These are phyloP conservation scores for Sordariomycetes sp. DNA, from an alignment of 2,329 filamentous ascomycete genomes.

Conservation along the genomic window DNA sequence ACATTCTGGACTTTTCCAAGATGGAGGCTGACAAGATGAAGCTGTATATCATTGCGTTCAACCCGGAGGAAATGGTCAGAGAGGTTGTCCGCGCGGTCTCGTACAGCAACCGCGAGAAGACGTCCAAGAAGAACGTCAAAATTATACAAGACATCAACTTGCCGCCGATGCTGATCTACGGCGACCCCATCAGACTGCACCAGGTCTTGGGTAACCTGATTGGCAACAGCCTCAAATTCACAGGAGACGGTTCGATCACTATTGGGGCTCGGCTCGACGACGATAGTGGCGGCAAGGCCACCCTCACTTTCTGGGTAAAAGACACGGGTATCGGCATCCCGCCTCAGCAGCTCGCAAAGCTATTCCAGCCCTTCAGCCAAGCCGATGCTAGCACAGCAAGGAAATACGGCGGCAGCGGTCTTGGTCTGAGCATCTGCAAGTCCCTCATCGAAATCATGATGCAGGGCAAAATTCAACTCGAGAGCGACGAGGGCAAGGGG, in stretches of 20 bases:
- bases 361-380: conserved; percentile 90
- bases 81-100: conserved; percentile 58
- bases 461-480: conserved; percentile 74
- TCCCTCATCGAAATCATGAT: conserved; percentile 89
- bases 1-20: conserved; percentile 92
- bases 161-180: conserved; percentile 63
- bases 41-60: conserved; percentile 63
- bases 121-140: conserved; percentile 51
- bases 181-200: conserved; percentile 57
- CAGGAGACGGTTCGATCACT: conserved; percentile 75
- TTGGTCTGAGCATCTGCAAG: conserved; percentile 90
- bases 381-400: conserved; percentile 84
- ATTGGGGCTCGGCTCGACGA: conserved; percentile 66
- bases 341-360: conserved; percentile 68
- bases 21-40: conserved; percentile 86
- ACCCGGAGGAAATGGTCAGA: conserved; percentile 56
- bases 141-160: conserved; percentile 63
- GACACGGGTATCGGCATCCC: conserved; percentile 92
- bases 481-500: conserved; percentile 63
- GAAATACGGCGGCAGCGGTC: conserved; percentile 84
- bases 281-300: conserved; percentile 61
- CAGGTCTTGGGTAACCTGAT: conserved; percentile 75
- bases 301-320: conserved; percentile 74
- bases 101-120: conserved; percentile 56
- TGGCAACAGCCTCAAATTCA: conserved; percentile 91